Evolutionary conservation across 2,329 filamentous ascomycete genomes (phyloP).

Genomic region (Didymella pinodella): DNA sequence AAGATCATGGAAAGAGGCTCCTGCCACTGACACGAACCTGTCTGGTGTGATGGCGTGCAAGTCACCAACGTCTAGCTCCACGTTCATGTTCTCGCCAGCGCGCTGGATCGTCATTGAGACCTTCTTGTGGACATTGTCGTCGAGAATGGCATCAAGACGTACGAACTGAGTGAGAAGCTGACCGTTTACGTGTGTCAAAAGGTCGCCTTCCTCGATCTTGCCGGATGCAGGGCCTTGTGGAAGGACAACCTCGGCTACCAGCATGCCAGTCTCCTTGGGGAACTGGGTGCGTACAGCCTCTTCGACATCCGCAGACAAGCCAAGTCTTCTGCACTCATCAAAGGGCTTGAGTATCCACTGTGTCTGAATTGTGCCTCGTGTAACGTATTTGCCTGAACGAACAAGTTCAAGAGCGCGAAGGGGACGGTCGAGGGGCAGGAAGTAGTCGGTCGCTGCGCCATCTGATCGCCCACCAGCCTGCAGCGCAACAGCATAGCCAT

Average conservation of each 20-base stretch:
- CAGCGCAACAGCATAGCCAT: constrained; percentile 88
- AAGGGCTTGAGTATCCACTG: constrained; percentile 98
- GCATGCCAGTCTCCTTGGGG: constrained; percentile 93
- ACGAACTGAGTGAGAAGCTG: constrained; percentile 94
- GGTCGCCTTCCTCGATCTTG: constrained; percentile 92
- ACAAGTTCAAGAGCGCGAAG: constrained; percentile 86
- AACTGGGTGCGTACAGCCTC: constrained; percentile 81
- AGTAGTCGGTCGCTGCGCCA: constrained; percentile 96
- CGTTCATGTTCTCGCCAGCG: constrained; percentile 84
- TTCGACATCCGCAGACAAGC: constrained; percentile 86
- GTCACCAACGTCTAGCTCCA: constrained; percentile 85
- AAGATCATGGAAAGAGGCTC: constrained; percentile 92
- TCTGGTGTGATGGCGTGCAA: constrained; percentile 95
- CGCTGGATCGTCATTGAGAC: constrained; percentile 85
- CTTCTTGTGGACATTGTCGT: constrained; percentile 81
- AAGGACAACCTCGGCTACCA: constrained; percentile 93
- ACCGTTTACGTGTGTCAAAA: constrained; percentile 90
- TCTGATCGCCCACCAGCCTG: constrained; percentile 94
- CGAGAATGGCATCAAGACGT: constrained; percentile 87
- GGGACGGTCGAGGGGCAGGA: constrained; percentile 90
- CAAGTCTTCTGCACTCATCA: constrained; percentile 91
- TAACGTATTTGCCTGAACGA: constrained; percentile 75
- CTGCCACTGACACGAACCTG: constrained; percentile 92
- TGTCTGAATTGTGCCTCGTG: constrained; percentile 96
- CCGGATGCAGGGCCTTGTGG: constrained; percentile 86